Conservation (phyloP, 2,329 filamentous ascomycete genomes). For the Fusarium nisikadoi region DNA sequence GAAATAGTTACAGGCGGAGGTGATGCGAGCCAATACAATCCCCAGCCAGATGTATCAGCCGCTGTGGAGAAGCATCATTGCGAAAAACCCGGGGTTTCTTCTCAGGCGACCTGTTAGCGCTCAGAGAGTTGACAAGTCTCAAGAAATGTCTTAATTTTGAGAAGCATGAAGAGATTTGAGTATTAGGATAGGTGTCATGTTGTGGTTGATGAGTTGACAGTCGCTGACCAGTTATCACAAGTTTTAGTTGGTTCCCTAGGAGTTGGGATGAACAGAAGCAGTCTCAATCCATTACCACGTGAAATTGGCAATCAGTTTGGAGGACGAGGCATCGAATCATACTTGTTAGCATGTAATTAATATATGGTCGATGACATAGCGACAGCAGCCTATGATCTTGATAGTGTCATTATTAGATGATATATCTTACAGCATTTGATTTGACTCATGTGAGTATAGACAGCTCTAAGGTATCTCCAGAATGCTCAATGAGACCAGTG, state of each 20-base stretch:
- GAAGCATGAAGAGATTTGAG: conserved; percentile 2
- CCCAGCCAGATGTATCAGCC: conserved; percentile 39
- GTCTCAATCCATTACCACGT: background rate
- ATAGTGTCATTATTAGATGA: background rate
- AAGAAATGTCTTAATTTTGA: background rate
- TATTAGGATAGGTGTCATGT: background rate
- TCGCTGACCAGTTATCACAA: background rate
- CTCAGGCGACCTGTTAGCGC: conserved; percentile 33
- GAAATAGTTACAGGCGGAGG: conserved; percentile 31
- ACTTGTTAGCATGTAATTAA: background rate
- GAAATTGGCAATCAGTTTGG: background rate
- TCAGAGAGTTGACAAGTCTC: conserved; percentile 14
- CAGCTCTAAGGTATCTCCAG: background rate
- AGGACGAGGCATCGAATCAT: background rate
- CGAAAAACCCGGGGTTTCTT: conserved; percentile 37
- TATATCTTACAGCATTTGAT: background rate
- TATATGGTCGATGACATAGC: background rate
- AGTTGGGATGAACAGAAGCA: conserved; percentile 3
- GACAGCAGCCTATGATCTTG: background rate
- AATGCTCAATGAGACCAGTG: background rate
- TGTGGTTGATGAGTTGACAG: background rate
- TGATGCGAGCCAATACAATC: conserved; percentile 30
- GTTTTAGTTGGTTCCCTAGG: background rate
- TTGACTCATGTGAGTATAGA: background rate
- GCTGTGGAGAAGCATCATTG: conserved; percentile 38